Percentiles rank a stretch among this genome's conserved stretches.
phyloP scores from a whole-genome alignment of 192 early-diverging fungal genomes.

The Gonapodya prolifera region DNA sequence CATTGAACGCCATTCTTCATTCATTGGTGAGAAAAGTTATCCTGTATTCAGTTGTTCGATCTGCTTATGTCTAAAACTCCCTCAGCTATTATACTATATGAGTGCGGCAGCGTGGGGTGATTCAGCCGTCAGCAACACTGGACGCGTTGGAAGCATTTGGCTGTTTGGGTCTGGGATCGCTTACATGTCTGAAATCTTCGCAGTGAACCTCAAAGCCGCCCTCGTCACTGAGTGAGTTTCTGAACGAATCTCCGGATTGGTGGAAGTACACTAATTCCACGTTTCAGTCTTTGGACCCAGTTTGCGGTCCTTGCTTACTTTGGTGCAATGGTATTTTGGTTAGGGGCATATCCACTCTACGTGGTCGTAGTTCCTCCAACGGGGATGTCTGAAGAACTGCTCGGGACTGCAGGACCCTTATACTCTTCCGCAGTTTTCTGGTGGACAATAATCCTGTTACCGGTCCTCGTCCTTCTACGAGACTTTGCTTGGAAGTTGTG shows the following conservation, averaged over 20 bases:
- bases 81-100: not conserved
- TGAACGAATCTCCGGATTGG: not conserved
- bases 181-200: not conserved
- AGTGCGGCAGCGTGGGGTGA: not conserved
- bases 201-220: not conserved
- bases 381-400: constrained; percentile 30
- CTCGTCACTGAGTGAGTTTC: not conserved
- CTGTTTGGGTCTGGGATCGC: not conserved
- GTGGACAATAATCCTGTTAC: constrained; percentile 75
- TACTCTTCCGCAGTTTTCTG: constrained; percentile 52
- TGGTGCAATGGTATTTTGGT: not conserved
- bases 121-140: not conserved
- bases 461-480: constrained; percentile 66
- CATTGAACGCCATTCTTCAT: constrained; percentile 9
- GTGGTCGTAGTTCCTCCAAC: not conserved
- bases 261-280: not conserved
- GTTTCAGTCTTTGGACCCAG: not conserved
- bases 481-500: constrained; percentile 96
- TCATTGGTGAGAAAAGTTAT: not conserved
- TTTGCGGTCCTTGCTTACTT: not conserved
- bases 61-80: not conserved
- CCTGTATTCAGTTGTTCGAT: not conserved
- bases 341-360: not conserved
- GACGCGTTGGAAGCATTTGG: not conserved
- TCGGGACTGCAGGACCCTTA: constrained; percentile 24